phyloP scores from a whole-genome alignment of 2,329 filamentous ascomycete genomes.

The Penicillium janthinellum region DNA sequence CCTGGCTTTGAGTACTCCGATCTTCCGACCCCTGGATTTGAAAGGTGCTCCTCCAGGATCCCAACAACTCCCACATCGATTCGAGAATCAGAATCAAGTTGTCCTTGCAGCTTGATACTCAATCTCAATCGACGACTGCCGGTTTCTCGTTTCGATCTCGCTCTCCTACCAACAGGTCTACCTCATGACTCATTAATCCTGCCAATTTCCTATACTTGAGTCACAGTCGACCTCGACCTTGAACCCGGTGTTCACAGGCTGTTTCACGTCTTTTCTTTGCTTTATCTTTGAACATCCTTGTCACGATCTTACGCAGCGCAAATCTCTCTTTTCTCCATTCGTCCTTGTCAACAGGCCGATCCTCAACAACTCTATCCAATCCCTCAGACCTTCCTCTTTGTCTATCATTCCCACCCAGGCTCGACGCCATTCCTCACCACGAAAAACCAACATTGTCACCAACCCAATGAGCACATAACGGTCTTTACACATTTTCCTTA shows the following conservation, averaged over 20 bases:
- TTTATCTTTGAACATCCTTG: conserved; percentile 20
- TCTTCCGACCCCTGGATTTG: conserved; percentile 24
- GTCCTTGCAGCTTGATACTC: conserved; percentile 1
- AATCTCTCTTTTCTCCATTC: conserved; percentile 18
- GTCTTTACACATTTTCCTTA: conserved; percentile 40
- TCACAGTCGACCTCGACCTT: conserved; percentile 34
- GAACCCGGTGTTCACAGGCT: conserved; percentile 43
- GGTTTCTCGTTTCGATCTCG: conserved; percentile 5
- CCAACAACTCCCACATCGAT: conserved; percentile 8
- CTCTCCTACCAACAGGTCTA: conserved; percentile 15
- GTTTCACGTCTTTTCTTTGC: conserved; percentile 27
- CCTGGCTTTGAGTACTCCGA: conserved; percentile 28
- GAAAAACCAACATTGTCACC: conserved; percentile 38
- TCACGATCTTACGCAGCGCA: conserved; percentile 47
- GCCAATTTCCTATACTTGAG: conserved; percentile 27
- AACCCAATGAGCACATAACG: conserved; percentile 46
- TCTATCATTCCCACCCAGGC: conserved; percentile 8
- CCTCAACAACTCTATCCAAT: conserved; percentile 5
- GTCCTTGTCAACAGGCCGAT: conserved; percentile 14
- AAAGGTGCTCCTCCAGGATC: conserved; percentile 29
- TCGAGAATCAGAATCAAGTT: conserved; percentile 11
- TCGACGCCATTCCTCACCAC: conserved; percentile 17
- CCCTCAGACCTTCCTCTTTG: conserved; percentile 20
- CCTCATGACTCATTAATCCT: conserved; percentile 34
- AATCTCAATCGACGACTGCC: conserved; percentile 1